These are phyloP conservation scores for Stenocarpella maydis DNA, from an alignment of 2,329 filamentous ascomycete species.

Conservation along the genomic window DNA sequence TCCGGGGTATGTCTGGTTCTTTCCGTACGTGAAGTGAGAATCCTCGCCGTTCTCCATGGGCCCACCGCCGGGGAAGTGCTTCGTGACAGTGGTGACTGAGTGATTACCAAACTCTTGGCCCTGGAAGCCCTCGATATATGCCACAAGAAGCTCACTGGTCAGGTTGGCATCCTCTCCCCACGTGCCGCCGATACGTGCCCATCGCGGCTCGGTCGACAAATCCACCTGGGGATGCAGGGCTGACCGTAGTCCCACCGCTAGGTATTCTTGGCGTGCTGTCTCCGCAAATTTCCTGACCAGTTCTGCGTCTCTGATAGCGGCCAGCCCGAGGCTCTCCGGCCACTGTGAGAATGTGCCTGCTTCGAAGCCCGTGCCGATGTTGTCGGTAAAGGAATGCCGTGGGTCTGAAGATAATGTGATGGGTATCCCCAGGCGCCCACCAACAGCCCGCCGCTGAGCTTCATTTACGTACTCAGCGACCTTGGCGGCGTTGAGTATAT, in stretches of 20 bases:
- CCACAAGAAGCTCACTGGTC: conserved; percentile 47
- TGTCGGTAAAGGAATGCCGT: conserved; percentile 53
- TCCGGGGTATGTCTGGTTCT: conserved; percentile 59
- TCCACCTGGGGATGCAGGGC: conserved; percentile 61
- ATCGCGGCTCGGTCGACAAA: conserved; percentile 58
- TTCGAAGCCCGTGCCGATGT: conserved; percentile 52
- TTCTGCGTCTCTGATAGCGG: conserved; percentile 53
- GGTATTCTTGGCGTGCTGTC: conserved; percentile 56
- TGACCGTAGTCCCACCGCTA: conserved; percentile 51
- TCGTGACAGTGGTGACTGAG: conserved; percentile 58
- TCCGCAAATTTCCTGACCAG: conserved; percentile 58
- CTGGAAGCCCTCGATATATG: conserved; percentile 58
- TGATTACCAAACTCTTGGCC: conserved; percentile 45
- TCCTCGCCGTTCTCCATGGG: conserved; percentile 60
- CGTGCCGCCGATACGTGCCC: conserved; percentile 55
- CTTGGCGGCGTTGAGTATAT: conserved; percentile 42
- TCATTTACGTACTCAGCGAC: conserved; percentile 51
- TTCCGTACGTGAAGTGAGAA: conserved; percentile 60
- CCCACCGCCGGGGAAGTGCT: conserved; percentile 62
- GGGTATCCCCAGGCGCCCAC: conserved; percentile 57
- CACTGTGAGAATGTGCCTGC: conserved; percentile 58
- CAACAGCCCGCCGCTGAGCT: conserved; percentile 51
- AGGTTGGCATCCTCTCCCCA: conserved; percentile 59
- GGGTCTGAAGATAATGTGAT: conserved; percentile 58
- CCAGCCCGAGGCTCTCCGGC: conserved; percentile 60